A percentile compares a stretch with the other conserved stretches of the same genome.
Evolutionary conservation across 306 rosid species (phyloP).

Genomic region (Vicia villosa): DNA sequence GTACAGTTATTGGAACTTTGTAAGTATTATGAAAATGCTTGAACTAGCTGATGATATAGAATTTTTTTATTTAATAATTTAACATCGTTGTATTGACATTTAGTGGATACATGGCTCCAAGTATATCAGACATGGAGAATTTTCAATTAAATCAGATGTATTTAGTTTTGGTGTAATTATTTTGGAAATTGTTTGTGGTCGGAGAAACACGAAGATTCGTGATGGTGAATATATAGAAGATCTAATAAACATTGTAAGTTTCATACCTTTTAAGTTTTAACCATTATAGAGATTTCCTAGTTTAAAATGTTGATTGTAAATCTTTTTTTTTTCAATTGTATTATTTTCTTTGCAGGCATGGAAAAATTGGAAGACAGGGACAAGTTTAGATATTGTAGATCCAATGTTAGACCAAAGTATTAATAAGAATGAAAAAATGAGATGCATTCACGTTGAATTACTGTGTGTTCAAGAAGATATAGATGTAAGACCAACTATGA

Average conservation of each 20-base stretch:
- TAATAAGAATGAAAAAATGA: slow-evolving; percentile 34
- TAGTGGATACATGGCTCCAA: not conserved
- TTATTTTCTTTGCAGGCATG: slow-evolving; percentile 46
- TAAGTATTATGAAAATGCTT: slow-evolving; percentile 37
- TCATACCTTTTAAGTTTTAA: not conserved
- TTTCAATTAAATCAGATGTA: slow-evolving; percentile 47
- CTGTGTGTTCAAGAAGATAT: slow-evolving; percentile 54
- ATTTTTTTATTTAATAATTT: not conserved
- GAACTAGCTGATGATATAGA: not conserved
- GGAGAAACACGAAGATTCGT: slow-evolving; percentile 25
- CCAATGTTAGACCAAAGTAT: slow-evolving; percentile 12
- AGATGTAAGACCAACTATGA: slow-evolving; percentile 53
- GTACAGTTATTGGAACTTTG: slow-evolving; percentile 59
- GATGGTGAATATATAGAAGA: slow-evolving; percentile 28
- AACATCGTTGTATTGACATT: not conserved
- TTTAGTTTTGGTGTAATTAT: slow-evolving; percentile 53
- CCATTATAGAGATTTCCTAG: not conserved
- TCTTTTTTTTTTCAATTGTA: not conserved
- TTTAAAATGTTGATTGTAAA: not conserved
- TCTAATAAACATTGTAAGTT: slow-evolving; percentile 51
- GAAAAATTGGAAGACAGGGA: slow-evolving; percentile 56
- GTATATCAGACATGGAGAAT: slow-evolving; percentile 32
- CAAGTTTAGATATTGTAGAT: slow-evolving; percentile 42
- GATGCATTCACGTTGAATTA: slow-evolving; percentile 64
- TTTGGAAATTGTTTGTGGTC: slow-evolving; percentile 55